A percentile compares a stretch with the other conserved stretches of the same genome.
phyloP scores from a whole-genome alignment of 164 flowering plant species.

The Litsea cubeba region DNA sequence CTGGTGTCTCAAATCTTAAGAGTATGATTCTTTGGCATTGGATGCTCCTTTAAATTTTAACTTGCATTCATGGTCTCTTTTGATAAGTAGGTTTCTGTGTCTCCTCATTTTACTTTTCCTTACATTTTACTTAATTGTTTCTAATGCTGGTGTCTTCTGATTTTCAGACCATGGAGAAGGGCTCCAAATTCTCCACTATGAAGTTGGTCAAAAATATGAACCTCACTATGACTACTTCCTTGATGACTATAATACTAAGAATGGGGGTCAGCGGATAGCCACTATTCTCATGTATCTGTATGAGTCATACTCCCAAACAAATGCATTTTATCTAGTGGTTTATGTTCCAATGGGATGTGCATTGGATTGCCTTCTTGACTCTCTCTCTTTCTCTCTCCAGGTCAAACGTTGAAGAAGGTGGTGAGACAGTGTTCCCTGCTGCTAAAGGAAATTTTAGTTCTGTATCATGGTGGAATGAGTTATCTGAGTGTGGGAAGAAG shows the following conservation, averaged over 20 bases:
- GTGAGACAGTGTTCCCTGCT: slow-evolving; percentile 92
- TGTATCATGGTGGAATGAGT: slow-evolving; percentile 72
- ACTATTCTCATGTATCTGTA: slow-evolving; percentile 94
- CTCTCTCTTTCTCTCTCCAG: slow-evolving; percentile 32
- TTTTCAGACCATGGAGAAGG: slow-evolving; percentile 96
- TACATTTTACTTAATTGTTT: not conserved
- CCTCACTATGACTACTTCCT: slow-evolving; percentile 87
- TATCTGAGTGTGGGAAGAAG: slow-evolving; percentile 77
- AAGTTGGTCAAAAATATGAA: slow-evolving; percentile 90
- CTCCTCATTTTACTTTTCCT: not conserved
- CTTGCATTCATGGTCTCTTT: not conserved
- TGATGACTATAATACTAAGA: slow-evolving; percentile 73
- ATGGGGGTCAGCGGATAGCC: slow-evolving; percentile 91
- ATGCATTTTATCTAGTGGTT: not conserved
- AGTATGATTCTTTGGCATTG: not conserved
- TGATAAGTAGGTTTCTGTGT: too few relatives aligned
- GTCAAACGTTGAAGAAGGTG: slow-evolving; percentile 98
- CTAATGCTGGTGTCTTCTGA: not conserved
- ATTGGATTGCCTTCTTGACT: too few relatives aligned
- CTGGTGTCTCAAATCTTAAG: not conserved
- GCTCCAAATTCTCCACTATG: slow-evolving; percentile 90
- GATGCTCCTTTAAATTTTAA: too few relatives aligned
- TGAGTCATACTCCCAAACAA: slow-evolving; percentile 18
- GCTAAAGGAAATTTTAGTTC: slow-evolving; percentile 70
- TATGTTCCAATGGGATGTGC: too few relatives aligned